Evolutionary conservation across 495 filamentous ascomycete species (phyloP).

Genomic region (Tuber melanosporum): DNA sequence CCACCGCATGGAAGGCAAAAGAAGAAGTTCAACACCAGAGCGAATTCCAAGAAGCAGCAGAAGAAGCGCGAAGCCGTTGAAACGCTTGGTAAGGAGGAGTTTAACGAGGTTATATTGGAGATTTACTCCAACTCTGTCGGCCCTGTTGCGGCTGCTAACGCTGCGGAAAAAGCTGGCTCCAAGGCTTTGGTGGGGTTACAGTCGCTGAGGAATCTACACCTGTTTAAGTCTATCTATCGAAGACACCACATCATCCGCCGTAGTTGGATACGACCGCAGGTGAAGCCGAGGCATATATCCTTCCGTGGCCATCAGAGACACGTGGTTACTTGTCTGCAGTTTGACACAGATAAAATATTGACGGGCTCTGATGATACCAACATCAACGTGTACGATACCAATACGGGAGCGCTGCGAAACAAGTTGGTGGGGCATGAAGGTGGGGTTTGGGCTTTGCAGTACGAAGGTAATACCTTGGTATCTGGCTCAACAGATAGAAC

Average conservation of each 20-base stretch:
- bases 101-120: constrained; percentile 41
- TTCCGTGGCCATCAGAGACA: constrained; percentile 93
- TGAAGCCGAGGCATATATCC: constrained; percentile 87
- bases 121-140: constrained; percentile 56
- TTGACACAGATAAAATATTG: constrained; percentile 94
- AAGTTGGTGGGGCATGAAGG: constrained; percentile 90
- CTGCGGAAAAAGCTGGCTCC: constrained; percentile 71
- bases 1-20: constrained; percentile 42
- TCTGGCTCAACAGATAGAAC: constrained; percentile 95
- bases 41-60: constrained; percentile 43
- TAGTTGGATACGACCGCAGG: constrained; percentile 79
- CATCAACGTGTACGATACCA: constrained; percentile 97
- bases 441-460: constrained; percentile 96
- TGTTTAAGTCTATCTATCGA: constrained; percentile 94
- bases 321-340: constrained; percentile 95
- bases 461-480: constrained; percentile 87
- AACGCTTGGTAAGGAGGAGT: constrained; percentile 40
- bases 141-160: constrained; percentile 75
- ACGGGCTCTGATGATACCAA: constrained; percentile 97
- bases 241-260: constrained; percentile 81
- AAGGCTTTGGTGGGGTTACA: constrained; percentile 73
- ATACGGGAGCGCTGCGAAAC: constrained; percentile 76
- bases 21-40: constrained; percentile 47
- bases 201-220: constrained; percentile 70
- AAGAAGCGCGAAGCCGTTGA: constrained; percentile 42